Evolutionary conservation across 2,329 filamentous ascomycete genomes (phyloP).

Genomic region (Ophiostoma perfectum): DNA sequence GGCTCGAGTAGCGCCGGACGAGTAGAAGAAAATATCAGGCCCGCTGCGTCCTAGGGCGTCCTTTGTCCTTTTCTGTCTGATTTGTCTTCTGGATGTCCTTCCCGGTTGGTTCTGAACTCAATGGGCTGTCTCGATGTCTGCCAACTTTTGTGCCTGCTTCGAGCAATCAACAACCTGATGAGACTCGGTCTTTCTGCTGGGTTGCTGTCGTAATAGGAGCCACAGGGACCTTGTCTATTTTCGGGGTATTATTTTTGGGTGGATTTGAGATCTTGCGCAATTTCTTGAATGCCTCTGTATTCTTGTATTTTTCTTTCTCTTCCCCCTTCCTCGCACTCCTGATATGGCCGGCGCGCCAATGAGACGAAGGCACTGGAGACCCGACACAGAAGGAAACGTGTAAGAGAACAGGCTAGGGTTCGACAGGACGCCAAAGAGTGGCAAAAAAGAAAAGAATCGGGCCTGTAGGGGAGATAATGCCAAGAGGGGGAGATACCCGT

Average conservation of each 20-base stretch:
- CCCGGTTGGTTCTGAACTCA: not conserved
- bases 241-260: not conserved
- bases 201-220: no score
- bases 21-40: slow-evolving; percentile 12
- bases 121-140: not conserved
- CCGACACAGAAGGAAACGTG: not conserved
- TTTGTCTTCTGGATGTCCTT: not conserved
- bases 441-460: not conserved
- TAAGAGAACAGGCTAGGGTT: slow-evolving; percentile 10
- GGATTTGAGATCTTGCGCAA: not conserved
- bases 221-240: not conserved
- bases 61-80: not conserved
- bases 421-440: not conserved
- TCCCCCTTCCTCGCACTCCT: not conserved
- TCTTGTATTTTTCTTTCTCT: not conserved
- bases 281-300: not conserved
- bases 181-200: not conserved
- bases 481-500: slow-evolving; percentile 10
- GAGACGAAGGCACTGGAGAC: not conserved
- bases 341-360: slow-evolving; percentile 11
- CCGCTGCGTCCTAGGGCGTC: not conserved
- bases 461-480: not conserved
- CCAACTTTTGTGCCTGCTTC: not conserved
- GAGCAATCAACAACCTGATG: not conserved
- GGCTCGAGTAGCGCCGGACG: slow-evolving; percentile 19